Conservation (phyloP, 2,329 filamentous ascomycete genomes). For the Cladobotryum mycophilum region DNA sequence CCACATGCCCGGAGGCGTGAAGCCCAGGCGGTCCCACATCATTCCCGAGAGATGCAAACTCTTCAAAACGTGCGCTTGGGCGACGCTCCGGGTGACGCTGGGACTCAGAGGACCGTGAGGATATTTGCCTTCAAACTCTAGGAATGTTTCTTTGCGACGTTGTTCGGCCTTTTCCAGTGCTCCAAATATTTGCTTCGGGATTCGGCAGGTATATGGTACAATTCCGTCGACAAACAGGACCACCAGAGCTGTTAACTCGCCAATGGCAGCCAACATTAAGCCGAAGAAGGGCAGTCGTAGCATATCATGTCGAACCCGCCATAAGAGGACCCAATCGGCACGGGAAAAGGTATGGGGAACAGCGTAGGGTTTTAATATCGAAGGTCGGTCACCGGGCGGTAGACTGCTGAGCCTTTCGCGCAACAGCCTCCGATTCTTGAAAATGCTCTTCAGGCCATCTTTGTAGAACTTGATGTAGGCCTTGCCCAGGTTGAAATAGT, state of each 20-base stretch:
- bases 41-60: constrained; percentile 39
- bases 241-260: constrained; percentile 79
- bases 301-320: constrained; percentile 64
- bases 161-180: constrained; percentile 51
- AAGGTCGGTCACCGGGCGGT: constrained; percentile 51
- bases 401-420: constrained; percentile 34
- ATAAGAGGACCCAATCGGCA: constrained; percentile 63
- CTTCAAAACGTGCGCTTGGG: constrained; percentile 34
- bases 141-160: constrained; percentile 44
- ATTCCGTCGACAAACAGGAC: constrained; percentile 63
- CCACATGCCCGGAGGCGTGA: constrained; percentile 47
- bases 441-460: constrained; percentile 68
- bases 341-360: constrained; percentile 44
- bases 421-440: constrained; percentile 55
- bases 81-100: constrained; percentile 23
- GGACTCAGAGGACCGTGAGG: constrained; percentile 32
- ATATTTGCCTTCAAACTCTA: constrained; percentile 29
- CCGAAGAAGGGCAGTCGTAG: constrained; percentile 73
- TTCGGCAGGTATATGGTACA: constrained; percentile 75
- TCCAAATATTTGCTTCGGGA: constrained; percentile 64
- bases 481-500: constrained; percentile 60
- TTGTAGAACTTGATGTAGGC: constrained; percentile 86
- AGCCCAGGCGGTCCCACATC: constrained; percentile 45
- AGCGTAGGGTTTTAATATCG: constrained; percentile 28
- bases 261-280: constrained; percentile 68